Percentiles rank a stretch among this genome's conserved stretches.
These are phyloP conservation scores for Prototheca stagnorum DNA, from an alignment of 163 green algal genomes.

Conservation along the genomic window DNA sequence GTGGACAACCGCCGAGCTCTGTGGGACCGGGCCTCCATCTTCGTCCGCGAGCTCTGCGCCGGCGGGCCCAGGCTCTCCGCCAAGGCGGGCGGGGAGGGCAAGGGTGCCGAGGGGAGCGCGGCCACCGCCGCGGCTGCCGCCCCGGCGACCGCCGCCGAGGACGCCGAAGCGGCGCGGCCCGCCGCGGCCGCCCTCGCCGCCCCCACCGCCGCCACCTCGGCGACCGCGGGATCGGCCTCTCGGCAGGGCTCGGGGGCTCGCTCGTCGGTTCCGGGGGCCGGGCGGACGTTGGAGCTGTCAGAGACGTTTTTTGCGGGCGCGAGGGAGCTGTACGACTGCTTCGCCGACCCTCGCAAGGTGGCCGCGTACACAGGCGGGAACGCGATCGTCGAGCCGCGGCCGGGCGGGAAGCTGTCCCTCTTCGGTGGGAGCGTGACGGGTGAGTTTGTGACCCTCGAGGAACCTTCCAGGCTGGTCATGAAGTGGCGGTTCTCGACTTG, in stretches of 20 bases:
- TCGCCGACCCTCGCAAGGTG: slow-evolving; percentile 27
- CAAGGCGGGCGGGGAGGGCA: neutral
- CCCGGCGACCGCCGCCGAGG: neutral
- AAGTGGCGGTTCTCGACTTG: slow-evolving; percentile 90
- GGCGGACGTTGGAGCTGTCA: slow-evolving; percentile 37
- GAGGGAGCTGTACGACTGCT: slow-evolving; percentile 74
- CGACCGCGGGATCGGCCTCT: neutral
- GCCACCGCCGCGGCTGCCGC: neutral
- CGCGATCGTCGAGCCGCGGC: slow-evolving; percentile 24
- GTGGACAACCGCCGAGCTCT: slow-evolving; percentile 12
- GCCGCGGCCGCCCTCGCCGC: neutral
- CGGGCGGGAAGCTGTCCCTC: slow-evolving; percentile 45
- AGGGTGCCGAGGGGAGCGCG: neutral
- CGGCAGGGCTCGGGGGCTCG: slow-evolving; percentile 1
- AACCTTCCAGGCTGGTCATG: slow-evolving; percentile 48
- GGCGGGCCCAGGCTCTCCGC: slow-evolving; percentile 30
- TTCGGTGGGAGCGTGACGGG: slow-evolving; percentile 68
- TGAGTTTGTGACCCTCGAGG: slow-evolving; percentile 49
- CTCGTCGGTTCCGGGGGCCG: slow-evolving; percentile 1
- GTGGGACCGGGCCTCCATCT: slow-evolving; percentile 23
- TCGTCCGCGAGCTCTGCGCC: slow-evolving; percentile 54
- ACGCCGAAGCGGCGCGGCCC: neutral
- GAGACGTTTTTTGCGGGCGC: slow-evolving; percentile 67
- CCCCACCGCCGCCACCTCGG: neutral
- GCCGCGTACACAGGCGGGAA: slow-evolving; percentile 56